Percentiles rank a stretch among this genome's conserved stretches.
phyloP scores from a whole-genome alignment of 495 filamentous ascomycete species.

The Podospora didyma region DNA sequence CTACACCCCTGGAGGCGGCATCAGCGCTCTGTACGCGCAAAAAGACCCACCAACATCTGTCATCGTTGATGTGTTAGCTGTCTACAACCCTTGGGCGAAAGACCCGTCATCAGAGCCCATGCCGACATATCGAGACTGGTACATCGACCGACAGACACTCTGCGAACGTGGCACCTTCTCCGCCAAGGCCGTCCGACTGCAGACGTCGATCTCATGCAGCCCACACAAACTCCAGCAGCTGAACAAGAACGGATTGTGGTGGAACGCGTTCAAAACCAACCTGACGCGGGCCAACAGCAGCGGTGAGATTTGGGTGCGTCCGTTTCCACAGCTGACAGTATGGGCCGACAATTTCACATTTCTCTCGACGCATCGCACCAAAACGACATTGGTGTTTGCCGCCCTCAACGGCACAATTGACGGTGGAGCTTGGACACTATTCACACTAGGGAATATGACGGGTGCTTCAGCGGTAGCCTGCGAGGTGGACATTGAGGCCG shows the following conservation, averaged over 20 bases:
- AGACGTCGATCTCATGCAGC: slow-evolving; percentile 19
- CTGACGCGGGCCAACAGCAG: slow-evolving; percentile 19
- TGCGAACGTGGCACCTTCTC: slow-evolving; percentile 18
- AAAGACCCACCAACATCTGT: slow-evolving; percentile 24
- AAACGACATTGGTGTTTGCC: slow-evolving; percentile 25
- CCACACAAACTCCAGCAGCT: slow-evolving; percentile 17
- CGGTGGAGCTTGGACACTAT: slow-evolving; percentile 10
- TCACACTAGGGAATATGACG: slow-evolving; percentile 12
- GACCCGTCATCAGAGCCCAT: slow-evolving; percentile 24
- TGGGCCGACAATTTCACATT: slow-evolving; percentile 26
- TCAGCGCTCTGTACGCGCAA: slow-evolving; percentile 22
- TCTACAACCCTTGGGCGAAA: slow-evolving; percentile 23
- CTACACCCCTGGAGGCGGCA: slow-evolving; percentile 20
- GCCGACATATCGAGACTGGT: slow-evolving; percentile 25
- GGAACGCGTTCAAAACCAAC: slow-evolving; percentile 28
- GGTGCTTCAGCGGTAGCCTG: slow-evolving; percentile 22
- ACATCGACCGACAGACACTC: slow-evolving; percentile 22
- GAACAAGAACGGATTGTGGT: slow-evolving; percentile 8
- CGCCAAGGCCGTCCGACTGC: slow-evolving; percentile 18
- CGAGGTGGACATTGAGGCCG: slow-evolving; percentile 17
- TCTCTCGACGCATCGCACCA: slow-evolving; percentile 11
- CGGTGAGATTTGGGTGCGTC: slow-evolving; percentile 20
- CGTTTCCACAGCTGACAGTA: slow-evolving; percentile 17
- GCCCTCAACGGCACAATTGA: slow-evolving; percentile 30
- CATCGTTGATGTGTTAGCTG: slow-evolving; percentile 16